phyloP scores from a whole-genome alignment of 345 rosid species.

The Jatropha curcas region DNA sequence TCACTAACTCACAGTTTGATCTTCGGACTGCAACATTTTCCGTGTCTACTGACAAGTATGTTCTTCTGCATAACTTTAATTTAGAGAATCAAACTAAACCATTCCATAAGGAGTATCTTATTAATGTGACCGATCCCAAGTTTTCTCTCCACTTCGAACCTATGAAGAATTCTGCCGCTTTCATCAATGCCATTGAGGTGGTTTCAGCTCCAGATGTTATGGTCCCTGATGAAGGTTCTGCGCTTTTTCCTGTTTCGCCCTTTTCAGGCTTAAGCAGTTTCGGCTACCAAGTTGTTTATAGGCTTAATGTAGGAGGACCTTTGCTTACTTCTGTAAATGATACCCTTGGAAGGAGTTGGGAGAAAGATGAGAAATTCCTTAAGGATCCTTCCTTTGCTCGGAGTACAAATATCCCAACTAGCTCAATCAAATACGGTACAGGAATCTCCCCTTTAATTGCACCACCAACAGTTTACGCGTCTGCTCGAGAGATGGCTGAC shows the following conservation, averaged over 20 bases:
- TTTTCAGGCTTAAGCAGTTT: slow-evolving; percentile 44
- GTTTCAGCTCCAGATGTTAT: slow-evolving; percentile 69
- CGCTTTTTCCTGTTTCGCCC: slow-evolving; percentile 51
- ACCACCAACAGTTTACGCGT: slow-evolving; percentile 62
- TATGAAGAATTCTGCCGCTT: slow-evolving; percentile 58
- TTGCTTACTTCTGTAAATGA: slow-evolving; percentile 58
- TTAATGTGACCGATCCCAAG: slow-evolving; percentile 49
- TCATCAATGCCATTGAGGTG: slow-evolving; percentile 70
- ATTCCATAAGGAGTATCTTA: slow-evolving; percentile 58
- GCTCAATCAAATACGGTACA: slow-evolving; percentile 47
- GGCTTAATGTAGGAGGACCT: slow-evolving; percentile 80
- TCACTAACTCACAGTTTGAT: slow-evolving; percentile 44
- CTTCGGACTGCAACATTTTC: slow-evolving; percentile 56
- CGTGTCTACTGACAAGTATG: slow-evolving; percentile 54
- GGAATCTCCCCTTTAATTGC: slow-evolving; percentile 62
- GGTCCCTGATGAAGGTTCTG: slow-evolving; percentile 49
- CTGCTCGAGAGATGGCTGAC: slow-evolving; percentile 63
- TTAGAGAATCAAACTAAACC: slow-evolving; percentile 33
- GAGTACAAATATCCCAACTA: slow-evolving; percentile 33
- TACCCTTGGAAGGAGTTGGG: slow-evolving; percentile 59
- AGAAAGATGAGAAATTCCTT: slow-evolving; percentile 49
- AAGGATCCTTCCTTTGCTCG: slow-evolving; percentile 45
- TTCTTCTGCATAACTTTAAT: slow-evolving; percentile 63
- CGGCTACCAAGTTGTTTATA: slow-evolving; percentile 55
- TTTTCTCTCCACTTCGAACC: slow-evolving; percentile 55